phyloP scores from a whole-genome alignment of 495 filamentous ascomycete genomes.

The Pyronema domesticum region DNA sequence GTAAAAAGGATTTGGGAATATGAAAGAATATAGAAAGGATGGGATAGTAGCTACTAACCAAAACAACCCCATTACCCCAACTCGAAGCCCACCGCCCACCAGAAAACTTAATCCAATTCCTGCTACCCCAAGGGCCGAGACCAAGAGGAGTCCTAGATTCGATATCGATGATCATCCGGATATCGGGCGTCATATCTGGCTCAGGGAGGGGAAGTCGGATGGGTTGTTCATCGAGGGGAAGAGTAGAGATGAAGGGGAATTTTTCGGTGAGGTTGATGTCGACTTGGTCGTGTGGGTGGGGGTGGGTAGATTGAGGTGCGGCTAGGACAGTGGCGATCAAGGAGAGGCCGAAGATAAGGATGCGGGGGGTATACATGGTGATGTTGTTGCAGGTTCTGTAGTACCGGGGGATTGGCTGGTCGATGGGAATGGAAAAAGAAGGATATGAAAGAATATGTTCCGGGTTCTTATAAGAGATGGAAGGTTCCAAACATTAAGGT shows the following conservation, averaged over 20 bases:
- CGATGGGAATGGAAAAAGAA: no score
- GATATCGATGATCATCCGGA: neutral
- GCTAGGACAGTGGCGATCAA: no score
- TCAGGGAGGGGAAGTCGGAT: neutral
- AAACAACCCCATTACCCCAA: neutral
- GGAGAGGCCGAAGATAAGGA: no score
- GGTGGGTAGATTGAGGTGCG: no score
- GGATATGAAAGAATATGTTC: no score
- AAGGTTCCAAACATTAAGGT: no score
- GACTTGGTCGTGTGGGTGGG: no score
- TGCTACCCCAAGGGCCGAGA: neutral
- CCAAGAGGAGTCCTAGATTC: neutral
- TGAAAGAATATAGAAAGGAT: neutral
- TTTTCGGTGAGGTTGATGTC: no score
- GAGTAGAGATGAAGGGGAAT: neutral
- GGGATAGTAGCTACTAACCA: neutral
- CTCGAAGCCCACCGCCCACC: neutral
- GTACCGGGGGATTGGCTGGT: no score
- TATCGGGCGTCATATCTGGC: neutral
- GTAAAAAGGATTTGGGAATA: neutral
- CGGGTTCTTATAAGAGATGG: no score
- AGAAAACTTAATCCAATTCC: slow-evolving; percentile 2
- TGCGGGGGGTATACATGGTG: no score
- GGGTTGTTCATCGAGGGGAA: neutral
- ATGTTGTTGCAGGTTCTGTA: no score